A percentile compares a stretch with the other conserved stretches of the same genome.
Conservation (phyloP, 108 stramenopile species). For the Skeletonema marinoi region DNA sequence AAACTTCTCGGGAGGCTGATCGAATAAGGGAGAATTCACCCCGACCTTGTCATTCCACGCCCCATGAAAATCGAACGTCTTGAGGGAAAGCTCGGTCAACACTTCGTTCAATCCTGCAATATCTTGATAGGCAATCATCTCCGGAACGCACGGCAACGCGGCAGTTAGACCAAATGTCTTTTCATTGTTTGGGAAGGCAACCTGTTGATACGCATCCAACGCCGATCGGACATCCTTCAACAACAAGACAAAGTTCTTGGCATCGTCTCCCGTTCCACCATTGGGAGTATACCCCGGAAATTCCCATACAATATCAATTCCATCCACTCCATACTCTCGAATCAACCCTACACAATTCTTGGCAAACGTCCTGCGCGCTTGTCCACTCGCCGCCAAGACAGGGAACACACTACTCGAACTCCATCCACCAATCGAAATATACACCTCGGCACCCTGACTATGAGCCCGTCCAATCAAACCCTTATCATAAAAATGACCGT, state of each 20-base stretch:
- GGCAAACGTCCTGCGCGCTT: slow-evolving; percentile 32
- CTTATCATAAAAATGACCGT: slow-evolving; percentile 20
- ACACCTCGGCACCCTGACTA: slow-evolving; percentile 36
- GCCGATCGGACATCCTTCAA: slow-evolving; percentile 24
- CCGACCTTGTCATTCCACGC: slow-evolving; percentile 40
- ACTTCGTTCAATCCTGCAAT: slow-evolving; percentile 17
- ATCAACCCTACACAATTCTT: slow-evolving; percentile 42
- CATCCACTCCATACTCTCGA: slow-evolving; percentile 39
- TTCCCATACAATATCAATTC: slow-evolving; percentile 47
- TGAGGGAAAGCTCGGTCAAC: slow-evolving; percentile 42
- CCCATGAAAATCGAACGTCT: slow-evolving; percentile 48
- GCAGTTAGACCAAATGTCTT: slow-evolving; percentile 44
- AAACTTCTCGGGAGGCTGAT: slow-evolving; percentile 31
- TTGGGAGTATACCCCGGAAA: slow-evolving; percentile 41
- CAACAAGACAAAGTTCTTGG: slow-evolving; percentile 28
- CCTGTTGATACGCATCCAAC: slow-evolving; percentile 22
- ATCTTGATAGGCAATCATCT: slow-evolving; percentile 36
- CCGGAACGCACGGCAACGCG: slow-evolving; percentile 41
- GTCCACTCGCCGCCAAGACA: slow-evolving; percentile 21
- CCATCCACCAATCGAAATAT: slow-evolving; percentile 47
- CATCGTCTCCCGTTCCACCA: slow-evolving; percentile 37
- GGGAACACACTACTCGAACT: slow-evolving; percentile 30
- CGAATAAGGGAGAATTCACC: slow-evolving; percentile 41
- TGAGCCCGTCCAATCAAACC: slow-evolving; percentile 43
- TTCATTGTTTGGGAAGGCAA: slow-evolving; percentile 30